phyloP scores from a whole-genome alignment of 805 yeast species.

The Wickerhamomyces strasburgensis region DNA sequence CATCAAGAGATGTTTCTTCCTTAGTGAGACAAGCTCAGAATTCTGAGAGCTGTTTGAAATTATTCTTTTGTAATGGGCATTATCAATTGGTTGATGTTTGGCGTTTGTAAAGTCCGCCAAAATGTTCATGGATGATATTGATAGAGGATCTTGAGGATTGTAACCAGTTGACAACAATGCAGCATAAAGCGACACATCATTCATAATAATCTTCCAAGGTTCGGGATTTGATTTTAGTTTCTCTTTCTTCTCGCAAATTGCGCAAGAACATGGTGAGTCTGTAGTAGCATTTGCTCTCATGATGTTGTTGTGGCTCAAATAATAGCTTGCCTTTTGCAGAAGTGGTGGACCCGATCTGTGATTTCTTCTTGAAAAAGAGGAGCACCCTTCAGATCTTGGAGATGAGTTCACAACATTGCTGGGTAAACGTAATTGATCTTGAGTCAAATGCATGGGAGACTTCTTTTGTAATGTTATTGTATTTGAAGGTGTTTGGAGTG shows the following conservation, averaged over 20 bases:
- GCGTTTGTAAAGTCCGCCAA: conserved; percentile 24
- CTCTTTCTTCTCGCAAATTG: conserved; percentile 6
- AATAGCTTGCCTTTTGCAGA: neutral
- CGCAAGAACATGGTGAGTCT: conserved; percentile 4
- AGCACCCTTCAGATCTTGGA: neutral
- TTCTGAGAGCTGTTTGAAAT: neutral
- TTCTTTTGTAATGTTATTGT: too few species aligned
- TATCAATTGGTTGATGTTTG: conserved; percentile 9
- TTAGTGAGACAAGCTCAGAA: neutral
- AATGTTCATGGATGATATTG: conserved; percentile 13
- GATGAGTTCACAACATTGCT: too few species aligned
- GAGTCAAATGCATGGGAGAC: too few species aligned
- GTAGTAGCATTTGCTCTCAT: neutral
- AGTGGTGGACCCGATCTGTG: too few species aligned
- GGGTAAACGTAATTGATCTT: too few species aligned
- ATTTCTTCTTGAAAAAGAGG: conserved; percentile 11
- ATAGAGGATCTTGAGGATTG: conserved; percentile 8
- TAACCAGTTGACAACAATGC: conserved; percentile 34
- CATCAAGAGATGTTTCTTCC: neutral
- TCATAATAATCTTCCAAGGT: conserved; percentile 30
- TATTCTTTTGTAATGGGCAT: neutral
- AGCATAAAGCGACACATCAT: conserved; percentile 34
- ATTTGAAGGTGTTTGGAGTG: too few species aligned
- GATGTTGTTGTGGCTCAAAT: neutral
- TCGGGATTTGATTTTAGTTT: conserved; percentile 5